Evolutionary conservation across 2,329 filamentous ascomycete species (phyloP), one percentile per base, ranked within the genome.

Genomic region (Thyridium curvatum): DNA sequence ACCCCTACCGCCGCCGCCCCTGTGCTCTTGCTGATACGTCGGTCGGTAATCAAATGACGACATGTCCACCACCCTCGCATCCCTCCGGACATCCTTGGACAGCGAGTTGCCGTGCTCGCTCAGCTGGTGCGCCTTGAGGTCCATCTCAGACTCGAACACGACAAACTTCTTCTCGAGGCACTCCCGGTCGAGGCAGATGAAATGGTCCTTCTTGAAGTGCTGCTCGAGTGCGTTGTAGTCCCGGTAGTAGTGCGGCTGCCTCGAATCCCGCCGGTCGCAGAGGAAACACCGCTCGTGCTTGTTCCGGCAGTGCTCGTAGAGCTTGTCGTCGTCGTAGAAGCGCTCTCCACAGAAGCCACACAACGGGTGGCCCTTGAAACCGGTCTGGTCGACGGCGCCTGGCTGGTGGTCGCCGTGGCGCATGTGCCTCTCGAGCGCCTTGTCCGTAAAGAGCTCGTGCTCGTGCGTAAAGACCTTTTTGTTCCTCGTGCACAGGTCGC

Each of bases 401-500:
- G 91, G 90, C 47, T 84, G 84, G 58, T 97, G 87, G 54, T 98
- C 93, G 41, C 93, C 93, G 46, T 84, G 80, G 45, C 79, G 85
- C 74, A 97, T 94, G 60, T 98, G 93, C 52, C 79, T 85, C 49
- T 86, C 81, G 36, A 97, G 70, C 50, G 91, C 87, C 46, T 82
- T 77, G 45, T 80, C 75, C 1, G 86, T 84, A 59, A 96, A 97
- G 2, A 98, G 73, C 46, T 94, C 87, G 58, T 98, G 93, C 62
- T 98, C 93, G 63, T 98, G 93, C 1, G 93, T 96, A 52, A 98
- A 98, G 28, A 96, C 89, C 56, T 95, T 96, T 65, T 98, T 98
- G 68, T 96, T 90, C 43, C 89, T 73, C 7, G 90, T 76, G 62
- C 90, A 96, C 10, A 95, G 71, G 60, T 95, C 88, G 61, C 86